Base-by-base conservation (phyloP, 2,329 filamentous ascomycete species). In the Mollisia scopiformis region DNA sequence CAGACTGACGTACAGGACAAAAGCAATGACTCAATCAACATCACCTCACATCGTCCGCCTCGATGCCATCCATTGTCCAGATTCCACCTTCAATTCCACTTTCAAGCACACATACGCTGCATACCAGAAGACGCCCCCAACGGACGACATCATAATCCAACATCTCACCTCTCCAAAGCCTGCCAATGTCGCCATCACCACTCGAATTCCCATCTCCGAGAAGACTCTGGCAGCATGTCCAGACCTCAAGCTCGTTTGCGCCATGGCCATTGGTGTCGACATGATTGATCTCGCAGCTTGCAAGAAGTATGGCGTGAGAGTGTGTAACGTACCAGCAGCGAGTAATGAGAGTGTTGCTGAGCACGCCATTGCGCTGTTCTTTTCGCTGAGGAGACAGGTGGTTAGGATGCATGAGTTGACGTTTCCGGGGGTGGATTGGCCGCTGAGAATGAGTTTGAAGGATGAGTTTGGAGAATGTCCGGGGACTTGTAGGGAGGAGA, bases 181-280 rank as follows among this genome's bases (percentile, higher is more conserved):
- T 1, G 57, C 57, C 31, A 72, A 75, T 58, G 69, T 80, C 6
- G 63, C 75, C 10, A 71, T 79, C 55, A 67, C 71, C 39, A 76
- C 73, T 0, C 63, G 74, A 0, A 60, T 73, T 3, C 74, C 72
- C 8, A 59, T 79, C 27, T 59, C 66, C 3, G 71, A 71, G 6
- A 63, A 66, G 14, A 61, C 69, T 2, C 62, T 78, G 8, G 55
- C 62, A 7, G 67, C 67, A 13, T 72, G 64, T 19, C 74, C 76
- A 6, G 68, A 69, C 1, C 66, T 77, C 56, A 65, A 71, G 13
- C 68, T 76, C 61, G 59, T 79, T 25, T 71, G 70, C 31, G 69
- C 76, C 2, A 67, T 76, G 19, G 77, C 76, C 1, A 74, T 74
- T 14, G 77, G 77, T 10, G 74, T 69, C 16, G 76, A 78, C 62